These are phyloP conservation scores for Ganoderma sp. DNA, from an alignment of 1,284 basidiomycete species.

Conservation along the genomic window DNA sequence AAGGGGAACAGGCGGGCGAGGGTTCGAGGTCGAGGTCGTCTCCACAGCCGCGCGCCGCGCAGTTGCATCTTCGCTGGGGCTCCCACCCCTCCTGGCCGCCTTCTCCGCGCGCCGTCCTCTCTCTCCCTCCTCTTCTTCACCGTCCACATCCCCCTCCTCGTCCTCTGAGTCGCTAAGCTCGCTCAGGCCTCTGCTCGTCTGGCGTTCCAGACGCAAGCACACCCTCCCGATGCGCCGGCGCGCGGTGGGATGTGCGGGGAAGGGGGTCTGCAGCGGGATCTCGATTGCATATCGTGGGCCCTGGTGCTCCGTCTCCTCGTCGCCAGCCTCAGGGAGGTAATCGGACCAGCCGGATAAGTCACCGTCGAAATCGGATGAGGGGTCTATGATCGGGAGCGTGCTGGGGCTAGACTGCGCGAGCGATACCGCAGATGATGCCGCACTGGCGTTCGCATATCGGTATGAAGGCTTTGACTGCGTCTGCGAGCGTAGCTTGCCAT, in stretches of 20 bases:
- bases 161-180: constrained; percentile 36
- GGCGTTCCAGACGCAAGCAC: constrained; percentile 35
- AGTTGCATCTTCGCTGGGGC: constrained; percentile 8
- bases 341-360: constrained; percentile 23
- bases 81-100: background rate
- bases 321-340: constrained; percentile 11
- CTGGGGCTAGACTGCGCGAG: constrained; percentile 29
- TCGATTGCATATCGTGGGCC: constrained; percentile 25
- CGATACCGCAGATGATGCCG: constrained; percentile 2
- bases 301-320: background rate
- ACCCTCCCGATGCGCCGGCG: constrained; percentile 39
- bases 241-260: constrained; percentile 36
- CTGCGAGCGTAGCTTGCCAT: constrained; percentile 1
- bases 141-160: constrained; percentile 21
- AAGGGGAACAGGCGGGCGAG: background rate
- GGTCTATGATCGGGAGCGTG: constrained; percentile 26
- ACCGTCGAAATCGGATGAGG: constrained; percentile 26
- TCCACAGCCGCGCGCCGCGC: constrained; percentile 2
- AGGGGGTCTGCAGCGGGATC: constrained; percentile 38
- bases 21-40: background rate
- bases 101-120: constrained; percentile 2
- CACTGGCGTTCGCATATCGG: constrained; percentile 11
- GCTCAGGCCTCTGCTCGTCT: constrained; percentile 37
- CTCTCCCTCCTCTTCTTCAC: constrained; percentile 10
- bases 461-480: background rate